Evolutionary conservation across 176 grass and related monocot genomes (phyloP).

Genomic region (Avena atlantica): DNA sequence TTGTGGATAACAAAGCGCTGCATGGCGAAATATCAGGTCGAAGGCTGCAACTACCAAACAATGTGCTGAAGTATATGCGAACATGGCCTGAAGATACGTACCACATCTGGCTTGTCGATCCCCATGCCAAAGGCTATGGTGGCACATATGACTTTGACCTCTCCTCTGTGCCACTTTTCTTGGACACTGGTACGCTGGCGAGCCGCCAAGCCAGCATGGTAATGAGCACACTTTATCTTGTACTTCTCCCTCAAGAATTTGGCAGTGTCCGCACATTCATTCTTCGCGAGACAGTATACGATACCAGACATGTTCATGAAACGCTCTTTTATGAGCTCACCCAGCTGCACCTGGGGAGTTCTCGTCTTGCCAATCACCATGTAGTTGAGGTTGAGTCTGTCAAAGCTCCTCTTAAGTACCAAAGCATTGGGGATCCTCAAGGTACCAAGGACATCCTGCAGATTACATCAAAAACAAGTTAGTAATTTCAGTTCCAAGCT

Average conservation of each 20-base stretch:
- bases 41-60: neutral
- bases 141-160: conserved; percentile 80
- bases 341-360: conserved; percentile 75
- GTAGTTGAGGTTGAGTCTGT: conserved; percentile 79
- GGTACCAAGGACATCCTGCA: conserved; percentile 70
- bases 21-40: conserved; percentile 21
- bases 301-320: conserved; percentile 83
- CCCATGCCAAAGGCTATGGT: conserved; percentile 98
- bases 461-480: conserved; percentile 14
- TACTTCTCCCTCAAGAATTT: conserved; percentile 84
- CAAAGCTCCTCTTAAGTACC: conserved; percentile 84
- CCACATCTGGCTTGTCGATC: conserved; percentile 96
- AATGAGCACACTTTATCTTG: conserved; percentile 73
- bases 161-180: conserved; percentile 87
- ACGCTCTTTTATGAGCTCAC: conserved; percentile 72
- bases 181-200: conserved; percentile 71
- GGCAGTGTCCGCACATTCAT: conserved; percentile 80
- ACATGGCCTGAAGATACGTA: conserved; percentile 35
- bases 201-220: conserved; percentile 79
- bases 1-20: conserved; percentile 94
- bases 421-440: conserved; percentile 74
- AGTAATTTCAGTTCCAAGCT: conserved; percentile 8
- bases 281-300: conserved; percentile 89
- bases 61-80: neutral
- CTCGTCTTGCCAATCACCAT: conserved; percentile 72